phyloP scores from a whole-genome alignment of 768 basidiomycete genomes.

The Boletus pseudopeckii region DNA sequence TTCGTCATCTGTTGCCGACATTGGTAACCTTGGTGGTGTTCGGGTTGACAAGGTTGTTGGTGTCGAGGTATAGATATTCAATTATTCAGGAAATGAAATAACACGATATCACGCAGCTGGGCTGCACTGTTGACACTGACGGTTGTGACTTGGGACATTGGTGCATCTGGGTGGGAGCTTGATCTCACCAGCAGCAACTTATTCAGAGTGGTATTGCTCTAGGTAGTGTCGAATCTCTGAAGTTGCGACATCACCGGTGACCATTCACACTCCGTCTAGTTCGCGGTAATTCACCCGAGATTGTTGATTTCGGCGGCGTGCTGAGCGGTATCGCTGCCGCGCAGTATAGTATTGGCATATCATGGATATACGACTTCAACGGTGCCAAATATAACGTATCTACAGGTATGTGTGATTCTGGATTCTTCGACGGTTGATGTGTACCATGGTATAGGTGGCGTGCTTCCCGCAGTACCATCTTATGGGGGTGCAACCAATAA shows the following conservation, averaged over 20 bases:
- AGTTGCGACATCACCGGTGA: neutral
- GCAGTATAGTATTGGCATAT: neutral
- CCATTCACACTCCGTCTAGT: neutral
- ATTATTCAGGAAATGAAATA: too few species aligned
- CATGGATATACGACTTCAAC: constrained; percentile 15
- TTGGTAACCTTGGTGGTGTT: constrained; percentile 4
- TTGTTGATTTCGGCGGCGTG: constrained; percentile 5
- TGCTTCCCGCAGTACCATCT: constrained; percentile 2
- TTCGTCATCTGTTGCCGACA: neutral
- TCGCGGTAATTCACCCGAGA: constrained; percentile 9
- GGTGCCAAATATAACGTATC: constrained; percentile 18
- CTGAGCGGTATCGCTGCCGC: constrained; percentile 17
- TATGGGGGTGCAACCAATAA: neutral
- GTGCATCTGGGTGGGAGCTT: constrained; percentile 4
- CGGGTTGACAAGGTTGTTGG: constrained; percentile 9
- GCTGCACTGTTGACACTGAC: constrained; percentile 9
- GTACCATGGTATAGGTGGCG: neutral
- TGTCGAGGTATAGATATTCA: constrained; percentile 6
- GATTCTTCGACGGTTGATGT: neutral
- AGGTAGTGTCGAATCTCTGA: neutral
- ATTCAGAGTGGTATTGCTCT: neutral
- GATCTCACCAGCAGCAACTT: constrained; percentile 4
- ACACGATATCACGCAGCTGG: constrained; percentile 8
- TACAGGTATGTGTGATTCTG: constrained; percentile 1
- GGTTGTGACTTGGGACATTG: neutral